Evolutionary conservation across 768 basidiomycete species (phyloP).

Genomic region (Sistotremastrum suecicum): DNA sequence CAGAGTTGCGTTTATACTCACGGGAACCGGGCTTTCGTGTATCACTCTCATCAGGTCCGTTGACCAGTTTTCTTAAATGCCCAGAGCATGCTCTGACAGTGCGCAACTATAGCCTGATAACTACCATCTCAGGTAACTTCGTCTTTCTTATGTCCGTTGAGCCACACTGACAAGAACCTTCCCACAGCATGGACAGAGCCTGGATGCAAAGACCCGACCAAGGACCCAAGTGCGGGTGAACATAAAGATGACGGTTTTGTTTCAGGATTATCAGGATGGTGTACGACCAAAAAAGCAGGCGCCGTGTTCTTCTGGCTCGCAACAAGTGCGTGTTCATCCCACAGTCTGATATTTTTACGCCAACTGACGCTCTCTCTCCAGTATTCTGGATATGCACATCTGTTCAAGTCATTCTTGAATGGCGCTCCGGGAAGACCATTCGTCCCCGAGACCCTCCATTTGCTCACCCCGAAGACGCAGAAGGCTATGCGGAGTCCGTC

Average conservation of each 20-base stretch:
- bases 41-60: conserved; percentile 70
- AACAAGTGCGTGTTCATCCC: conserved; percentile 37
- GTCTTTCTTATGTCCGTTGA: conserved; percentile 19
- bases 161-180: conserved; percentile 45
- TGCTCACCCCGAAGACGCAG: conserved; percentile 33
- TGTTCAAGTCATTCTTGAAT: conserved; percentile 51
- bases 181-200: conserved; percentile 76
- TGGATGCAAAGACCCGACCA: conserved; percentile 74
- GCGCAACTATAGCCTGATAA: conserved; percentile 11
- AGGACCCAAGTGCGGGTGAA: conserved; percentile 62
- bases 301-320: conserved; percentile 83
- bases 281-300: conserved; percentile 83
- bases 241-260: conserved; percentile 48
- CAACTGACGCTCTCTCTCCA: conserved; percentile 14
- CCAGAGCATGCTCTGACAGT: not conserved
- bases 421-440: conserved; percentile 51
- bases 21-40: conserved; percentile 48
- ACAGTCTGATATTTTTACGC: conserved; percentile 1
- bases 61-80: conserved; percentile 1
- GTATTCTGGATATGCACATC: conserved; percentile 67
- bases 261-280: conserved; percentile 65
- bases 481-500: not conserved
- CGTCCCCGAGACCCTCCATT: conserved; percentile 65
- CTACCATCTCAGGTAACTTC: conserved; percentile 9
- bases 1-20: conserved; percentile 74